Conservation (phyloP, 306 rosid species). For the Adenanthera pavonina region DNA sequence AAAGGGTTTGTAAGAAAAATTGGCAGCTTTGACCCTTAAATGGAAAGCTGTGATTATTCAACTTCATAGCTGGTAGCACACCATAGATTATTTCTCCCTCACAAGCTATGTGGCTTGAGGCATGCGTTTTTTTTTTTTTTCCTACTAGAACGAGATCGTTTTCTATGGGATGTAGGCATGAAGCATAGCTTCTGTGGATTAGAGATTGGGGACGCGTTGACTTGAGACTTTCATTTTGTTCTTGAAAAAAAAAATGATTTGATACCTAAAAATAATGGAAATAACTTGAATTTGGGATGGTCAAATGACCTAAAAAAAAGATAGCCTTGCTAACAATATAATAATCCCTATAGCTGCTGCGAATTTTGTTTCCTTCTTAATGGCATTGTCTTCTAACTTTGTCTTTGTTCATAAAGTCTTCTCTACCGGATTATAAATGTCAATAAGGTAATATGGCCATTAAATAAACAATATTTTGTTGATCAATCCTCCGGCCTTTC, state of each 20-base stretch:
- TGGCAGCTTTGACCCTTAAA: too few species aligned
- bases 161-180: too few species aligned
- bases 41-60: too few species aligned
- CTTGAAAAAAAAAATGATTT: background rate
- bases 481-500: slow-evolving; percentile 44
- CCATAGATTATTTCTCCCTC: too few species aligned
- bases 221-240: background rate
- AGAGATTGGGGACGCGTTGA: background rate
- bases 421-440: background rate
- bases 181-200: too few species aligned
- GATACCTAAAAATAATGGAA: background rate
- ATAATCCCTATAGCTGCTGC: background rate
- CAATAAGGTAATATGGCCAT: slow-evolving; percentile 42
- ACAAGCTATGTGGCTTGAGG: too few species aligned
- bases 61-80: too few species aligned
- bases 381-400: slow-evolving; percentile 32
- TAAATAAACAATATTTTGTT: slow-evolving; percentile 15
- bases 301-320: slow-evolving; percentile 16
- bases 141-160: too few species aligned
- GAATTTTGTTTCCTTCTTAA: slow-evolving; percentile 38
- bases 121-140: too few species aligned
- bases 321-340: slow-evolving; percentile 26
- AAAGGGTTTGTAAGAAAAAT: too few species aligned
- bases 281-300: background rate
- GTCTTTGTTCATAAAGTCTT: slow-evolving; percentile 8